Evolutionary conservation across 2,329 filamentous ascomycete species (phyloP), one percentile per base, ranked within the genome.

Genomic region (Microdochium bolleyi): DNA sequence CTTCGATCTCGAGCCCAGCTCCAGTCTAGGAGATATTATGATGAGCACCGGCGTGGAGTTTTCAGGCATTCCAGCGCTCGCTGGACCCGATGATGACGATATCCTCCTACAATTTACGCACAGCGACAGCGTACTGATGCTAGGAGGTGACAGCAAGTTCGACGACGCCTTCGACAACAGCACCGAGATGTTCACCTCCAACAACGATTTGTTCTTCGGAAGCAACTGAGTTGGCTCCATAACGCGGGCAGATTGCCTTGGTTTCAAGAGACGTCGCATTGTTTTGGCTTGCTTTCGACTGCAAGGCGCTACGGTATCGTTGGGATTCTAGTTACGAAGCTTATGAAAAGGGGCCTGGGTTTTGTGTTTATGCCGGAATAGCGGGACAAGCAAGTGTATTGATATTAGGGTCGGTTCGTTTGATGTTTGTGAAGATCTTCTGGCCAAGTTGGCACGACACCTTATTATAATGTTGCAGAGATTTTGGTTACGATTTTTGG

Each of bases 181-280:
- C 4, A 73, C 76, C 30, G 70, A 69, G 63, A 77, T 82, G 75
- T 80, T 81, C 58, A 72, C 69, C 25, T 70, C 71, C 56, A 71
- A 67, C 55, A 75, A 78, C 52, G 77, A 80, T 55, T 67, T 80
- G 52, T 79, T 81, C 60, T 82, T 80, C 60, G 70, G 72, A 51
- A 70, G 57, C 56, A 53, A 49, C 32, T 59, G 14, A 49, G 48
- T n/a, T 9, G 48, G 11, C 13, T 8, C 5, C 27, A 30, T 30
- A n/a, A n/a, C n/a, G n/a, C n/a, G n/a, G n/a, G n/a, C n/a, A n/a
- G n/a, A n/a, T n/a, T n/a, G n/a, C n/a, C n/a, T n/a, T n/a, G n/a
- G n/a, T n/a, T n/a, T 30, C 5, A 44, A 55, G n/a, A 52, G 3
- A 19, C 27, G 24, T 13, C 16, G 2, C 49, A 50, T 16, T 51